Conservation (phyloP, 176 grass and related monocot species). For the Alopecurus myosuroides region DNA sequence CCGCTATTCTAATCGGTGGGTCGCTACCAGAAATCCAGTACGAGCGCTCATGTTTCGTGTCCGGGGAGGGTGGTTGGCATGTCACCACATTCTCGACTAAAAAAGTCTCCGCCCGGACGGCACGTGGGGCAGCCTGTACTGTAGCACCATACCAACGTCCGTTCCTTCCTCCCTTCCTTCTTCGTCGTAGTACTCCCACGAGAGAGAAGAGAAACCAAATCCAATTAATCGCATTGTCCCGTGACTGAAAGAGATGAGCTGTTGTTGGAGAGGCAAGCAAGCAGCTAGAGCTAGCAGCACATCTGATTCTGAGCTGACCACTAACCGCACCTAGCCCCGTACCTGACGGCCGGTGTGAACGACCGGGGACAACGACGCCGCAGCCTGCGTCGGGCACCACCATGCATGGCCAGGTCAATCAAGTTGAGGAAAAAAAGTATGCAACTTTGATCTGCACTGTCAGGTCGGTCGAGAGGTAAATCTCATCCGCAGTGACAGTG, state of each 20-base stretch:
- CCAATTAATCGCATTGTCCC: no score
- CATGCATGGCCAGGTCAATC: not conserved
- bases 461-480: not conserved
- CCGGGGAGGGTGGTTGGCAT: conserved; percentile 9
- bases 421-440: not conserved
- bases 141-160: no score
- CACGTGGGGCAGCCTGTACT: conserved; percentile 26
- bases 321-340: not conserved
- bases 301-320: conserved; percentile 15
- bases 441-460: not conserved
- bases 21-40: not conserved
- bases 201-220: not conserved
- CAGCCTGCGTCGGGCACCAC: not conserved
- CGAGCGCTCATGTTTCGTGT: not conserved
- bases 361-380: not conserved
- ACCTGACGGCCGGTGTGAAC: not conserved
- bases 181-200: not conserved
- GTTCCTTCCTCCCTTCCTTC: not conserved
- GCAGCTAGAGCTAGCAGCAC: not conserved
- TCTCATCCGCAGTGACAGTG: not conserved
- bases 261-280: no score
- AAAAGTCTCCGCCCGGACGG: conserved; percentile 15
- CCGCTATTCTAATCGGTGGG: not conserved
- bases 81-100: not conserved
- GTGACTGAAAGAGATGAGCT: no score